Conservation (phyloP, 2,329 filamentous ascomycete genomes). For the Dactylellina drechsleri region DNA sequence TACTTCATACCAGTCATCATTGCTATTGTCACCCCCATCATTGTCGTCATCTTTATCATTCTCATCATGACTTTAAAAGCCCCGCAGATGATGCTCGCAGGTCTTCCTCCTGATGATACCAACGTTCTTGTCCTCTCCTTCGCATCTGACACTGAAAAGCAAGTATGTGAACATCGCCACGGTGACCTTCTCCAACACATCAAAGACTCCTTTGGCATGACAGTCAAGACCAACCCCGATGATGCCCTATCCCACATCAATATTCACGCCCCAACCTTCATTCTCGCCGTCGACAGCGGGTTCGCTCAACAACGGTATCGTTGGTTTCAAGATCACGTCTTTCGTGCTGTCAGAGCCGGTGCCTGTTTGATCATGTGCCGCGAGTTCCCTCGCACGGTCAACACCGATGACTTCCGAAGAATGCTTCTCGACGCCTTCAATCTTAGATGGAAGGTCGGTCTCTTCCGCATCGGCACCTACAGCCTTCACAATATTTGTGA, state of each 20-base stretch:
- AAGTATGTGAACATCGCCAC: slow-evolving; percentile 15
- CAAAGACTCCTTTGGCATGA: slow-evolving; percentile 3
- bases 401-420: slow-evolving; percentile 4
- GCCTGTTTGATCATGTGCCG: slow-evolving; percentile 38
- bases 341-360: slow-evolving; percentile 18
- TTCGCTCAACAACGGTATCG: slow-evolving; percentile 26
- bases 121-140: slow-evolving; percentile 30
- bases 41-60: not conserved
- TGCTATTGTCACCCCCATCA: not conserved
- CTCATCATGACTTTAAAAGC: not conserved
- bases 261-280: slow-evolving; percentile 14
- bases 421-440: slow-evolving; percentile 44
- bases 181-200: slow-evolving; percentile 15
- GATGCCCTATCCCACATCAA: slow-evolving; percentile 16
- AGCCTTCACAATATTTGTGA: slow-evolving; percentile 13
- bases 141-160: not conserved
- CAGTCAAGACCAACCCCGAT: not conserved
- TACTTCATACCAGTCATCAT: too few species aligned
- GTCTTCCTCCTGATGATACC: not conserved
- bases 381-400: slow-evolving; percentile 31
- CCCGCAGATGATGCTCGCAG: not conserved
- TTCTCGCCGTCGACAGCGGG: slow-evolving; percentile 26
- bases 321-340: slow-evolving; percentile 25
- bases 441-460: slow-evolving; percentile 31
- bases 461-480: slow-evolving; percentile 11